These are phyloP conservation scores for Botrytis paeoniae DNA, from an alignment of 2,329 filamentous ascomycete species.

Conservation along the genomic window DNA sequence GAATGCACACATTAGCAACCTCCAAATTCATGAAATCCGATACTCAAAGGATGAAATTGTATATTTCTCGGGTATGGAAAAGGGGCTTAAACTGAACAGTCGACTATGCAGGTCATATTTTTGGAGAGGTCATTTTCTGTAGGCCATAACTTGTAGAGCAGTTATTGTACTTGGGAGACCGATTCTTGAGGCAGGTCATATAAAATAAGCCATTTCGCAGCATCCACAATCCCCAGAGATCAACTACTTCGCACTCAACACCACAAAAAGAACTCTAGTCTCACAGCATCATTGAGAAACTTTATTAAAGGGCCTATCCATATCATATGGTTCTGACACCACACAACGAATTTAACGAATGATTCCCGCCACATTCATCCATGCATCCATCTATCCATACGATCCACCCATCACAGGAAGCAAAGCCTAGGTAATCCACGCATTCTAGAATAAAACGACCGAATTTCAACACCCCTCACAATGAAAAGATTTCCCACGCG, in stretches of 20 bases:
- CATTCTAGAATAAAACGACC: background rate
- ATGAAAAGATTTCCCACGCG: background rate
- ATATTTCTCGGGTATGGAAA: background rate
- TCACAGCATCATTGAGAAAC: background rate
- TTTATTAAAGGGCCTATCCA: background rate
- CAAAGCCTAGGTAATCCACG: background rate
- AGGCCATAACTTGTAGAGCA: background rate
- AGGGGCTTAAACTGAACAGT: background rate
- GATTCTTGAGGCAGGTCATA: background rate
- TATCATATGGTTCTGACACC: background rate
- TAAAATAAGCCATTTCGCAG: background rate
- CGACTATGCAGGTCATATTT: background rate
- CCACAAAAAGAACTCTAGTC: background rate
- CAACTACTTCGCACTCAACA: background rate
- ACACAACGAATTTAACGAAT: slow-evolving; percentile 1
- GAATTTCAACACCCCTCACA: background rate
- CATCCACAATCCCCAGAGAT: background rate
- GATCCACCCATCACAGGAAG: background rate
- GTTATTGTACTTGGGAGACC: background rate
- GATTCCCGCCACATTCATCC: background rate
- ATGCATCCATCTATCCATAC: background rate
- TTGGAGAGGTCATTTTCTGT: background rate
- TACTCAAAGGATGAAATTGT: background rate
- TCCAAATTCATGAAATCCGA: background rate
- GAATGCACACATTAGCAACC: background rate